Conservation (phyloP, 257 asterid genomes). For the Eustoma russellianum region DNA sequence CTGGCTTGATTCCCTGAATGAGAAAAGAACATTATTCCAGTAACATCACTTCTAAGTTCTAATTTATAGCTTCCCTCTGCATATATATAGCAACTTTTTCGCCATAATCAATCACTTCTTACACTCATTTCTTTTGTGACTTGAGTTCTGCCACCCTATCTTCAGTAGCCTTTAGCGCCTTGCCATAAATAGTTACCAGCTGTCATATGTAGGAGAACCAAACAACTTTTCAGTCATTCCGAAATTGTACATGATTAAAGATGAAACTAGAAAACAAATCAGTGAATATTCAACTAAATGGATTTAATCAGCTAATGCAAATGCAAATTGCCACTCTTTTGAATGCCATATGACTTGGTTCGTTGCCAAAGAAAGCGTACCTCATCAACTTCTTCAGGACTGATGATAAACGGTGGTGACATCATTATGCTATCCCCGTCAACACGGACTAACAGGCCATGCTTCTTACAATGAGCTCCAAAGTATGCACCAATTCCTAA, state of each 20-base stretch:
- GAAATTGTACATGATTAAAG: no score
- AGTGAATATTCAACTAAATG: no score
- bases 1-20: no score
- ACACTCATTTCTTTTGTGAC: slow-evolving; percentile 35
- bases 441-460: slow-evolving; percentile 83
- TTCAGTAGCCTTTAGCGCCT: slow-evolving; percentile 82
- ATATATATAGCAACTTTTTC: background rate
- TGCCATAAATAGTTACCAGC: slow-evolving; percentile 61
- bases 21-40: no score
- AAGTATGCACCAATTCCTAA: slow-evolving; percentile 78
- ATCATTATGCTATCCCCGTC: slow-evolving; percentile 77
- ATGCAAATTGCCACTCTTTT: background rate
- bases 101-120: background rate
- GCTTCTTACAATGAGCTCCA: slow-evolving; percentile 72
- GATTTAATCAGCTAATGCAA: background rate
- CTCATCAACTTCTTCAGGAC: slow-evolving; percentile 59
- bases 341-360: no score
- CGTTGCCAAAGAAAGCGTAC: slow-evolving; percentile 22
- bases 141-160: slow-evolving; percentile 68
- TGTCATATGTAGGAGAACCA: slow-evolving; percentile 3
- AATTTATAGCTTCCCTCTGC: no score
- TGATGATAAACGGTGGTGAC: slow-evolving; percentile 86
- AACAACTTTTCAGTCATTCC: no score
- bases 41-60: no score
- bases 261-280: no score